Base-by-base conservation (phyloP, 371 early-diverging fungal species). In the Mucor mucedo region DNA sequence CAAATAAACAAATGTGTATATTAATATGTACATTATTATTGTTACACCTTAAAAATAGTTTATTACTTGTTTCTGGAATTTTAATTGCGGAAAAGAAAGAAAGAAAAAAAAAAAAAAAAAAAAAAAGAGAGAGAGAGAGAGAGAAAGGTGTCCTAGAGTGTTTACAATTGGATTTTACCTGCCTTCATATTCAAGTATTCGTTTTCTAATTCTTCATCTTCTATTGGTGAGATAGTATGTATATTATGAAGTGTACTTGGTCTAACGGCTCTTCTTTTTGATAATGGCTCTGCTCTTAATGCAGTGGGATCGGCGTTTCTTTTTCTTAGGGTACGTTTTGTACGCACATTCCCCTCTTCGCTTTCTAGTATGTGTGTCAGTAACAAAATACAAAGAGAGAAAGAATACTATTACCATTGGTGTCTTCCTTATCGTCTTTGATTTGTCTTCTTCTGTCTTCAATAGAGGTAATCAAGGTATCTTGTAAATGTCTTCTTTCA, bases 361-460 rank as follows among this genome's bases (percentile, higher is more conserved):
- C 55, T 60, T 45, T 60, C 55, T 54, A 38, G n/a, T 5, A 10
- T 14, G 11, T 35, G 13, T 13, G 2, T 8, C 13, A 29, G 7
- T 38, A 14, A 21, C 2, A 13, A 21, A 14, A 21, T 41, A 30
- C 5, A 13, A 13, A 27, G 13, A 30, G 21, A 30, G 30, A 5
- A 30, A 30, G 30, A 11, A 1, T 32, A 30, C 9, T 5, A 1
- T 64, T 58, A 21, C 52, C 71, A 38, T 66, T 63, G n/a, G 45
- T 48, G 14, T 69, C 66, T 4, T 67, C 68, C 9, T 66, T 63
- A 47, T 78, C 76, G 8, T 79, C 80, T 21, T 66, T 65, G 14
- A 77, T 67, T 45, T 67, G 65, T 53, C 69, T 74, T 53, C 75
- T 66, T 16, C 66, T 68, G 39, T 79, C 77, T 48, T 75, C 71